phyloP scores from a whole-genome alignment of 2,329 filamentous ascomycete genomes.

The Neonectria hederae region DNA sequence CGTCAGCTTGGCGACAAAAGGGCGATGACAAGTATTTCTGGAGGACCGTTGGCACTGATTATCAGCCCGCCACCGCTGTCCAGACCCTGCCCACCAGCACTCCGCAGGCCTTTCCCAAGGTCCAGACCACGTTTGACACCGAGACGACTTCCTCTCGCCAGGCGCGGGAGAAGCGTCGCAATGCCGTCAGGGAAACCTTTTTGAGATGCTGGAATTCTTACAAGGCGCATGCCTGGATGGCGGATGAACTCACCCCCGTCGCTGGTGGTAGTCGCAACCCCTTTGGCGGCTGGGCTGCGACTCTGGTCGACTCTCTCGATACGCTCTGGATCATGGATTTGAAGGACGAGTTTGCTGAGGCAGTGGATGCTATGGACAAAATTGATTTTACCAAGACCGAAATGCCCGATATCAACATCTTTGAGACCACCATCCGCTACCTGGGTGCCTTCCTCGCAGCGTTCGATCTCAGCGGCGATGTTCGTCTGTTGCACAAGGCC shows the following conservation, averaged over 20 bases:
- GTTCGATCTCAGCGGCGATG: slow-evolving; percentile 70
- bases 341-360: slow-evolving; percentile 71
- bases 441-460: slow-evolving; percentile 75
- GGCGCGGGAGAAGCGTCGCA: slow-evolving; percentile 48
- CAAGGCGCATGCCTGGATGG: slow-evolving; percentile 69
- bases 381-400: slow-evolving; percentile 70
- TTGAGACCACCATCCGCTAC: slow-evolving; percentile 78
- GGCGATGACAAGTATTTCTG: slow-evolving; percentile 43
- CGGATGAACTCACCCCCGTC: slow-evolving; percentile 70
- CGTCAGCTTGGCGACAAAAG: slow-evolving; percentile 36
- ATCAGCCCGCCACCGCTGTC: slow-evolving; percentile 40
- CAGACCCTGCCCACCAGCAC: slow-evolving; percentile 44
- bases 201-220: slow-evolving; percentile 63
- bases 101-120: slow-evolving; percentile 44
- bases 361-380: slow-evolving; percentile 63
- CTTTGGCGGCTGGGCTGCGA: slow-evolving; percentile 74
- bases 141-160: slow-evolving; percentile 38
- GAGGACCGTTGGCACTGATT: slow-evolving; percentile 40
- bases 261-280: slow-evolving; percentile 62
- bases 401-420: slow-evolving; percentile 65
- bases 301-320: slow-evolving; percentile 73
- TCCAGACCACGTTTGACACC: slow-evolving; percentile 45
- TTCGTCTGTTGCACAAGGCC: slow-evolving; percentile 68
- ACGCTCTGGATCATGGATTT: slow-evolving; percentile 79
- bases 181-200: slow-evolving; percentile 55